These are phyloP conservation scores for Tricholoma saponaceum DNA, from an alignment of 768 basidiomycete genomes.

Conservation along the genomic window DNA sequence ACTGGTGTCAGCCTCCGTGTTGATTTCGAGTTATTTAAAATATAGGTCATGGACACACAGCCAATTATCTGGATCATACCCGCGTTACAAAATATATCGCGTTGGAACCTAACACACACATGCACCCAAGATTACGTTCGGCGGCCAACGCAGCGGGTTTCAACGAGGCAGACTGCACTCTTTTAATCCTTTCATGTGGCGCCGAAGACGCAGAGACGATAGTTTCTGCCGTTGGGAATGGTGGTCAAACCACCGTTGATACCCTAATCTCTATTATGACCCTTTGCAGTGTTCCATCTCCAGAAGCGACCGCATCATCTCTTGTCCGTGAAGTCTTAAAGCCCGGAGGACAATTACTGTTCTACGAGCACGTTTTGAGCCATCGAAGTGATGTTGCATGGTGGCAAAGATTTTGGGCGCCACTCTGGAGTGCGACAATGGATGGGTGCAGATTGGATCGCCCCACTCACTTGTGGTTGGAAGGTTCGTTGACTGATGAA, in stretches of 20 bases:
- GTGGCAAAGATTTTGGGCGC: slow-evolving; percentile 76
- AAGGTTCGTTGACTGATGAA: slow-evolving; percentile 24
- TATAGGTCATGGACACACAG: slow-evolving; percentile 62
- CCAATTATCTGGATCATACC: slow-evolving; percentile 45
- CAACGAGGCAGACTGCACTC: slow-evolving; percentile 40
- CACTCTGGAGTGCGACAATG: slow-evolving; percentile 55
- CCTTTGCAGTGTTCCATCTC: slow-evolving; percentile 60
- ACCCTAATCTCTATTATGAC: slow-evolving; percentile 65
- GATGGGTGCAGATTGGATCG: slow-evolving; percentile 66
- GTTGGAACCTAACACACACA: slow-evolving; percentile 62
- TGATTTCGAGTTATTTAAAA: not conserved
- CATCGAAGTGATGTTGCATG: slow-evolving; percentile 49
- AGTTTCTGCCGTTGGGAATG: slow-evolving; percentile 25
- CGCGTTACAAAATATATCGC: slow-evolving; percentile 65
- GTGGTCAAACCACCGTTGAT: slow-evolving; percentile 35
- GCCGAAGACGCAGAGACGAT: slow-evolving; percentile 56
- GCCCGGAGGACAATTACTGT: slow-evolving; percentile 61
- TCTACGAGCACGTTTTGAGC: slow-evolving; percentile 69
- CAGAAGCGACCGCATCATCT: slow-evolving; percentile 40
- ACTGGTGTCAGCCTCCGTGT: not conserved
- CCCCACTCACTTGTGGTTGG: slow-evolving; percentile 47
- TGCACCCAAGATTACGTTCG: slow-evolving; percentile 41
- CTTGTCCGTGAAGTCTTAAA: slow-evolving; percentile 52
- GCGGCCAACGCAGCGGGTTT: slow-evolving; percentile 2
- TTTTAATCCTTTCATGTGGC: slow-evolving; percentile 58